Percentiles rank a stretch among this genome's conserved stretches.
Evolutionary conservation across 192 early-diverging fungal species (phyloP).

Genomic region (Coemansia reversa): DNA sequence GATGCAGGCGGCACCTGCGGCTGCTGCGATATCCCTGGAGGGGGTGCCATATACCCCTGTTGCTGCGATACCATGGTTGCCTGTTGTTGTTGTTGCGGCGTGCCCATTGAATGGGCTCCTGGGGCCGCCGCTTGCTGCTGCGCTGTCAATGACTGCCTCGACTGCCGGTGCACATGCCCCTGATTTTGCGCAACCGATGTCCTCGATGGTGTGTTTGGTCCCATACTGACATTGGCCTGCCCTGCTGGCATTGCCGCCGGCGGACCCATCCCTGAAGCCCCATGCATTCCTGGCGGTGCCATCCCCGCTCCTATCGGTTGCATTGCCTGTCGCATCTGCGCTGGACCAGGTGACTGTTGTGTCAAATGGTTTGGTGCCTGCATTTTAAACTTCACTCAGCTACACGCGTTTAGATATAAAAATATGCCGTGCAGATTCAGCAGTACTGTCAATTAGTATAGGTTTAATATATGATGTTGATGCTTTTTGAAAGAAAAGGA

Average conservation of each 20-base stretch:
- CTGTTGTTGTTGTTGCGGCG: slow-evolving; percentile 13
- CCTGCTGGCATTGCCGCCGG: slow-evolving; percentile 11
- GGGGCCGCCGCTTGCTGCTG: slow-evolving; percentile 6
- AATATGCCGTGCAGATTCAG: not conserved
- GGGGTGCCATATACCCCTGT: slow-evolving; percentile 13
- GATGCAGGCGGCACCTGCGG: slow-evolving; percentile 11
- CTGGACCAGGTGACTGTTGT: slow-evolving; percentile 38
- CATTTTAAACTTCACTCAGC: slow-evolving; percentile 18
- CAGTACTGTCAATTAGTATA: too few relatives aligned
- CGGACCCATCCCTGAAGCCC: slow-evolving; percentile 28
- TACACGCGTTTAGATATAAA: not conserved
- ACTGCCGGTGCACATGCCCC: slow-evolving; percentile 25
- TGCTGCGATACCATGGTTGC: slow-evolving; percentile 15
- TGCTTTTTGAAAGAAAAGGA: too few relatives aligned
- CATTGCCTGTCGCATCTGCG: slow-evolving; percentile 35
- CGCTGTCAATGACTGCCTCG: slow-evolving; percentile 19
- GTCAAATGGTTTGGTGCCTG: slow-evolving; percentile 47
- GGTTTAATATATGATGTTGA: too few relatives aligned
- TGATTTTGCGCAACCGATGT: slow-evolving; percentile 18
- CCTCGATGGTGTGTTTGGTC: slow-evolving; percentile 21
- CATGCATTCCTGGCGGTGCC: slow-evolving; percentile 42
- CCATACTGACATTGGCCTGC: slow-evolving; percentile 37
- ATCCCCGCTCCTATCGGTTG: slow-evolving; percentile 36
- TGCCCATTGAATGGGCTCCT: slow-evolving; percentile 7
- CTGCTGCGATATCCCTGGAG: slow-evolving; percentile 5